Conservation (phyloP, 2,329 filamentous ascomycete species). For the Dendrostoma leiphaemia region DNA sequence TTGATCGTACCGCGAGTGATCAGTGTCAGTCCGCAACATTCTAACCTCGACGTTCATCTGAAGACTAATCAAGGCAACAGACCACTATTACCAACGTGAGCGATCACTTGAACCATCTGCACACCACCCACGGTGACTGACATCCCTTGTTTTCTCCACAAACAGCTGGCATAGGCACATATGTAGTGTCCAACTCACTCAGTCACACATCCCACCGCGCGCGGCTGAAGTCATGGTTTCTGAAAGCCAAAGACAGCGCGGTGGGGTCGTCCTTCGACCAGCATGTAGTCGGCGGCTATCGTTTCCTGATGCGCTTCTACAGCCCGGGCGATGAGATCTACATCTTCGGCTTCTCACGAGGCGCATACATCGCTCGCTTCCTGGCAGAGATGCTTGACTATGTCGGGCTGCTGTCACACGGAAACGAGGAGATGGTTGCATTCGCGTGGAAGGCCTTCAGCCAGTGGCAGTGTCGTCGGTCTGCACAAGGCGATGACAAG, state of each 20-base stretch:
- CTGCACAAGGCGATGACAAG: conserved; percentile 40
- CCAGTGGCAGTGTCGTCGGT: conserved; percentile 64
- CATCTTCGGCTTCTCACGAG: conserved; percentile 73
- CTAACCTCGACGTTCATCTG: not conserved
- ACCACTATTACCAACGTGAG: conserved; percentile 63
- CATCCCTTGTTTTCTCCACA: not conserved
- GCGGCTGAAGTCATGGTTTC: conserved; percentile 63
- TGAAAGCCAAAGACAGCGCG: conserved; percentile 75
- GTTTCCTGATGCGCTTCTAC: conserved; percentile 75
- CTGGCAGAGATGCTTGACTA: conserved; percentile 83
- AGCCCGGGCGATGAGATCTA: conserved; percentile 63
- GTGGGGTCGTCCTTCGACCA: conserved; percentile 78
- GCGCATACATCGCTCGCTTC: conserved; percentile 72
- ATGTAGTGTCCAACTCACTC: conserved; percentile 60
- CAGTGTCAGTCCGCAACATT: conserved; percentile 50
- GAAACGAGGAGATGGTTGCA: conserved; percentile 80
- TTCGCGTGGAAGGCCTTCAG: conserved; percentile 84
- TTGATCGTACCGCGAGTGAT: conserved; percentile 60
- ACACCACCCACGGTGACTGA: conserved; percentile 5
- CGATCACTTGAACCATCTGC: not conserved
- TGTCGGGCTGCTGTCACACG: conserved; percentile 74
- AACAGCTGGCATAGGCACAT: conserved; percentile 69
- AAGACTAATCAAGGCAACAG: conserved; percentile 22
- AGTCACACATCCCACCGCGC: conserved; percentile 55
- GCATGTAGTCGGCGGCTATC: conserved; percentile 81